phyloP scores from a whole-genome alignment of 1,284 basidiomycete genomes.

The Ceratobasidium sp. region DNA sequence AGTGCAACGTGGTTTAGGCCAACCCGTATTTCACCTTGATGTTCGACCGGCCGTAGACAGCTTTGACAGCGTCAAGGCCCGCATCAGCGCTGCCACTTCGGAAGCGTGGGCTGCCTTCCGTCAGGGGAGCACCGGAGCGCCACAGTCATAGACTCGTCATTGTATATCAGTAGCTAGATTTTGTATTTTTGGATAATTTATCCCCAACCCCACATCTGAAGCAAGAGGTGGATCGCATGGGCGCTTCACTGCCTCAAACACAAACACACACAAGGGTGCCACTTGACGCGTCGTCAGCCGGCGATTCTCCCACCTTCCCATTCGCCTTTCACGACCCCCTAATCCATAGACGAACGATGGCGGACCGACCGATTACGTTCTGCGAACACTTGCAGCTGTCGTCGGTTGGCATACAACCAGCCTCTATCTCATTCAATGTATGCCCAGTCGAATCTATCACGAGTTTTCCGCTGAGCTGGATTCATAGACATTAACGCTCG shows the following conservation, averaged over 20 bases:
- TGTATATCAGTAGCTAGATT: not conserved
- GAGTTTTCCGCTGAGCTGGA: not conserved
- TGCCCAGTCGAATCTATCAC: slow-evolving; percentile 45
- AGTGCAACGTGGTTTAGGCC: slow-evolving; percentile 73
- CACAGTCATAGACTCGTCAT: slow-evolving; percentile 4
- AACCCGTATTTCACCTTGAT: slow-evolving; percentile 90
- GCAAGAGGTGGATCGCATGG: not conserved
- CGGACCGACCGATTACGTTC: slow-evolving; percentile 69
- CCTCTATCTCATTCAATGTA: slow-evolving; percentile 97
- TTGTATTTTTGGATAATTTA: not conserved
- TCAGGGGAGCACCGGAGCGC: slow-evolving; percentile 37
- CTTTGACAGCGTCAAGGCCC: slow-evolving; percentile 70
- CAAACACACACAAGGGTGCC: slow-evolving; percentile 12
- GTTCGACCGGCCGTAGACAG: slow-evolving; percentile 89
- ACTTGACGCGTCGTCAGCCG: slow-evolving; percentile 26
- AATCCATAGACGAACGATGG: slow-evolving; percentile 15
- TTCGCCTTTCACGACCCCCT: slow-evolving; percentile 6
- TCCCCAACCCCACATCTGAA: slow-evolving; percentile 7
- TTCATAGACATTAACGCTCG: slow-evolving; percentile 50
- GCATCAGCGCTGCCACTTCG: slow-evolving; percentile 49
- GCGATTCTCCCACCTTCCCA: slow-evolving; percentile 7
- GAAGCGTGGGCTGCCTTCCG: slow-evolving; percentile 47
- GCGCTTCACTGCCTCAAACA: slow-evolving; percentile 34
- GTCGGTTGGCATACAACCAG: slow-evolving; percentile 93
- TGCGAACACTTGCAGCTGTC: slow-evolving; percentile 93